Conservation (phyloP, 2,329 filamentous ascomycete genomes). For the Aspergillus sp. region DNA sequence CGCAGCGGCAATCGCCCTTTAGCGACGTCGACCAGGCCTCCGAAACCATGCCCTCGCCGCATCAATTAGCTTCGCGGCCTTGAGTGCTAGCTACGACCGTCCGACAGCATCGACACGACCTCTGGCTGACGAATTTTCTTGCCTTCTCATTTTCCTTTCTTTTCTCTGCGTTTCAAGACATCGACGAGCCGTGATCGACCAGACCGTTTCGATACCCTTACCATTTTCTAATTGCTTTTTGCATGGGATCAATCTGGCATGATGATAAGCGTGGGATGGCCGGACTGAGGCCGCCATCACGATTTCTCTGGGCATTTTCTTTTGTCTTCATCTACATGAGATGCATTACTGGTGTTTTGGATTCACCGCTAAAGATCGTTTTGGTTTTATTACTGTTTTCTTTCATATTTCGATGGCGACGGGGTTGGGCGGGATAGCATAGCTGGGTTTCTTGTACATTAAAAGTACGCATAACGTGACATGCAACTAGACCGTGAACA, state of each 20-base stretch:
- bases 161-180: conserved; percentile 8
- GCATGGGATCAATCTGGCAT: conserved; percentile 10
- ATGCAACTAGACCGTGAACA: conserved; percentile 17
- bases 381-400: conserved; percentile 6
- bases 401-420: background rate
- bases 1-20: conserved; percentile 33
- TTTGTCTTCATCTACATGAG: background rate
- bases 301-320: background rate
- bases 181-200: conserved; percentile 10
- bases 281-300: background rate
- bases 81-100: background rate
- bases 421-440: background rate
- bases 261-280: background rate
- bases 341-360: conserved; percentile 8
- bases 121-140: conserved; percentile 11
- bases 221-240: conserved; percentile 5
- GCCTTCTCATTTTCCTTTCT: conserved; percentile 2
- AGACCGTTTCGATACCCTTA: conserved; percentile 9
- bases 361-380: background rate
- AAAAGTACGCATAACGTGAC: conserved; percentile 21
- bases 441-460: conserved; percentile 14
- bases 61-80: conserved; percentile 11
- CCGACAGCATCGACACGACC: conserved; percentile 11
- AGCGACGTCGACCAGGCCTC: conserved; percentile 33
- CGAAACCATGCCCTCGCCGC: conserved; percentile 29